Evolutionary conservation across 2,329 filamentous ascomycete genomes (phyloP).

Genomic region (Diaporthe destruens): DNA sequence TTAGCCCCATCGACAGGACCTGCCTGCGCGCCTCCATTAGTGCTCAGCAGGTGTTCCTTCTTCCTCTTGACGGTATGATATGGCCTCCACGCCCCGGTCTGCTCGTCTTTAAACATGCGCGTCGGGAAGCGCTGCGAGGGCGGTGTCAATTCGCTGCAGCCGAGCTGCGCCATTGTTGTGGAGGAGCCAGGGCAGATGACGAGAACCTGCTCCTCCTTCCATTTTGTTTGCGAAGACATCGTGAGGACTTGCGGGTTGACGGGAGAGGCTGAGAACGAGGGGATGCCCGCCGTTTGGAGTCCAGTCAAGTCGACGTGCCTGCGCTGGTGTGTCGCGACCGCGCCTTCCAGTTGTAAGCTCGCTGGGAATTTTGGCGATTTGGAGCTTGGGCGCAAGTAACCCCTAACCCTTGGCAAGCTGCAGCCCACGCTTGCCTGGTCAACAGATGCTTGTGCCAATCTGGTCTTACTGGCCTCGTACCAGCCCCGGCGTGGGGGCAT

Average conservation of each 20-base stretch:
- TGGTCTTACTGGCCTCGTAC: not conserved
- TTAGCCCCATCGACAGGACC: slow-evolving; percentile 55
- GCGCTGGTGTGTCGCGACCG: slow-evolving; percentile 37
- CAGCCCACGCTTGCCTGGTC: not conserved
- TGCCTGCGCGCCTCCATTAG: slow-evolving; percentile 44
- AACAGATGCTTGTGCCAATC: not conserved
- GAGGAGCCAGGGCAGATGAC: slow-evolving; percentile 87
- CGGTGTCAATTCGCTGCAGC: slow-evolving; percentile 90
- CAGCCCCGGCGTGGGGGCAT: not conserved
- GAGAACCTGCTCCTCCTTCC: slow-evolving; percentile 74
- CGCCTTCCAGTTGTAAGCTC: slow-evolving; percentile 24
- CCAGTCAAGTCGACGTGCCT: slow-evolving; percentile 18
- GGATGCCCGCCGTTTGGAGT: slow-evolving; percentile 28
- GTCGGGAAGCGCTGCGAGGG: slow-evolving; percentile 89
- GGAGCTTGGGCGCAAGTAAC: not conserved
- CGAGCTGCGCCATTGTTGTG: slow-evolving; percentile 91
- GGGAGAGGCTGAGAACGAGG: slow-evolving; percentile 2
- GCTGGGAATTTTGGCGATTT: slow-evolving; percentile 35
- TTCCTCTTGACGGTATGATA: slow-evolving; percentile 79
- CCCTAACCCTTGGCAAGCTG: slow-evolving; percentile 9
- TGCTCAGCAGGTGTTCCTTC: slow-evolving; percentile 59
- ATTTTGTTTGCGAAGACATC: slow-evolving; percentile 71
- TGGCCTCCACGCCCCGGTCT: slow-evolving; percentile 80
- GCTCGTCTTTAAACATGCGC: slow-evolving; percentile 91
- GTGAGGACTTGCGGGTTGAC: slow-evolving; percentile 32